phyloP scores from a whole-genome alignment of 805 yeast genomes.

The Metschnikowia cerradonensis region DNA sequence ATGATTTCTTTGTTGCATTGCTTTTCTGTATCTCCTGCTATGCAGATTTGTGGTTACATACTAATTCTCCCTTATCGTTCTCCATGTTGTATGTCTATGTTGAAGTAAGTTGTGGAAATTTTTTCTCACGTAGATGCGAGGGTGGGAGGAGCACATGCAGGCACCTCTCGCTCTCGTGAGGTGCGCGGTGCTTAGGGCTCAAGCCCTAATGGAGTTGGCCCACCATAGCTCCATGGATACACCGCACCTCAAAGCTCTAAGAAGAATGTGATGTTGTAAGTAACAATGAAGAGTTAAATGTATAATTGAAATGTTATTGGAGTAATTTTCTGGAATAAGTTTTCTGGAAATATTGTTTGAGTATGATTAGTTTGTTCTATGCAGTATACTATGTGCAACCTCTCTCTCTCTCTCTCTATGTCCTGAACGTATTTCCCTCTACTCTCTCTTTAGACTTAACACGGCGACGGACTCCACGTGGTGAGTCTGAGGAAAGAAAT shows the following conservation, averaged over 20 bases:
- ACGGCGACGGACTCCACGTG: slow-evolving; percentile 90
- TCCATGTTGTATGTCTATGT: slow-evolving; percentile 68
- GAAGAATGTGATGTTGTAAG: too few relatives aligned
- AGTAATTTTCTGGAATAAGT: too few relatives aligned
- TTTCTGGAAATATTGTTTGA: too few relatives aligned
- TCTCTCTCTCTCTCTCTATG: too few relatives aligned
- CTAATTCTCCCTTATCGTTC: slow-evolving; percentile 99
- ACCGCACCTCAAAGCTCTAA: too few relatives aligned
- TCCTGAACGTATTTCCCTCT: too few relatives aligned
- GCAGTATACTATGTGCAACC: not conserved
- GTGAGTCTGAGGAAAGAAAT: slow-evolving; percentile 93
- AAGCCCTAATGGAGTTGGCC: slow-evolving; percentile 8
- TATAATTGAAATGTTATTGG: too few relatives aligned
- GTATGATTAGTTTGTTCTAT: not conserved
- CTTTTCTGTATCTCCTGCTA: not conserved
- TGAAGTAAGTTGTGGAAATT: slow-evolving; percentile 14
- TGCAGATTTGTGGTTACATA: slow-evolving; percentile 46
- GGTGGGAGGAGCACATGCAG: slow-evolving; percentile 8
- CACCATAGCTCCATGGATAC: too few relatives aligned
- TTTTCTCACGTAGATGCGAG: slow-evolving; percentile 11
- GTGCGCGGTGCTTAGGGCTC: slow-evolving; percentile 12
- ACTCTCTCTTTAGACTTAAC: slow-evolving; percentile 24
- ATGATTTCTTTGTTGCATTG: too few relatives aligned
- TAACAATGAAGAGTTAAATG: too few relatives aligned
- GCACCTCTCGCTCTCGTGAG: not conserved